phyloP scores from a whole-genome alignment of 495 filamentous ascomycete genomes.

The Tuber umbilicatum region DNA sequence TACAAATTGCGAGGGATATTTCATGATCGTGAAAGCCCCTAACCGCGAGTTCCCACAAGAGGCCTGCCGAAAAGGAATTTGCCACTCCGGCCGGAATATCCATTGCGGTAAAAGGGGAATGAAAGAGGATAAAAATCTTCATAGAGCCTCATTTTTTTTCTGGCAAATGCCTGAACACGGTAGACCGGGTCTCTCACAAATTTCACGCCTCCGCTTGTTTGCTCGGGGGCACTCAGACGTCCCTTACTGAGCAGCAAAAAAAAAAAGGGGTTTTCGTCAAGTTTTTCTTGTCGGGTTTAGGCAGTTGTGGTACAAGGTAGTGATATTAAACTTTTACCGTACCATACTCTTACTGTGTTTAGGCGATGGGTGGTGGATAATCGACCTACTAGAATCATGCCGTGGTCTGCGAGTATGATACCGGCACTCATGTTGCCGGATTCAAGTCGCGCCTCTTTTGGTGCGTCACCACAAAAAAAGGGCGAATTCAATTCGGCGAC shows the following conservation, averaged over 20 bases:
- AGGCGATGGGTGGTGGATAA: background rate
- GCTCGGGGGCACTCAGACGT: background rate
- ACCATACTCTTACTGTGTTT: background rate
- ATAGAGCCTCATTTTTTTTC: background rate
- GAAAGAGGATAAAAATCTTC: background rate
- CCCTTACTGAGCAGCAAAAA: background rate
- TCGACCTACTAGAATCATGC: background rate
- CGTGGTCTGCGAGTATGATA: background rate
- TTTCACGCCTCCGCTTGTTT: background rate
- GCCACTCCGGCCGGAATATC: background rate
- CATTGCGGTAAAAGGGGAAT: background rate
- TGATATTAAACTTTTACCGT: background rate
- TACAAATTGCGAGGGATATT: background rate
- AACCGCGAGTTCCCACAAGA: background rate
- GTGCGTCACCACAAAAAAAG: background rate
- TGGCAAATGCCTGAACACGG: background rate
- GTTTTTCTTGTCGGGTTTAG: background rate
- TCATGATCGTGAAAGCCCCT: background rate
- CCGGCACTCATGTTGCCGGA: background rate
- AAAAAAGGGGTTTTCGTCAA: background rate
- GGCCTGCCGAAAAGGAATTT: background rate
- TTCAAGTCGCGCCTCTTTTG: background rate
- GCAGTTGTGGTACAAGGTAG: background rate
- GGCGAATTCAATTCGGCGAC: background rate
- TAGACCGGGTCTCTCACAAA: background rate